Percentiles rank a stretch among this genome's conserved stretches.
Evolutionary conservation across 306 rosid genomes (phyloP).

Genomic region (Cajanus cajan): DNA sequence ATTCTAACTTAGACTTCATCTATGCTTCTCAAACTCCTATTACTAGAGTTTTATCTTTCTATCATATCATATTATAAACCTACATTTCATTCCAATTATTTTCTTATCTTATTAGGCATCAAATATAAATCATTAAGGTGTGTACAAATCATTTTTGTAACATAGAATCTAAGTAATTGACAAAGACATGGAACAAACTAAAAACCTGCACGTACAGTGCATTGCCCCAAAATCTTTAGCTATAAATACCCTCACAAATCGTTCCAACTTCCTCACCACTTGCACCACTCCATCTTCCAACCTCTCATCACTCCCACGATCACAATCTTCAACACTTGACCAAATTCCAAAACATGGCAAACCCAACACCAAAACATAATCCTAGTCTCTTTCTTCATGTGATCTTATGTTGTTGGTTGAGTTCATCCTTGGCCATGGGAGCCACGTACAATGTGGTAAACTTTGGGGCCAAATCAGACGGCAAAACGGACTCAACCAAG

Average conservation of each 20-base stretch:
- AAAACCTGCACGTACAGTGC: background rate
- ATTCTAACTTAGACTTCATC: no score
- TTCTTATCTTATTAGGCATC: no score
- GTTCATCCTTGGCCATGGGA: background rate
- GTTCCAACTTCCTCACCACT: conserved; percentile 25
- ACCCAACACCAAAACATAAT: background rate
- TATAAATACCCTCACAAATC: conserved; percentile 38
- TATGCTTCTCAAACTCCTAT: no score
- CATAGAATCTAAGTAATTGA: background rate
- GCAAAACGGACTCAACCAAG: conserved; percentile 46
- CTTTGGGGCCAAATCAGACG: conserved; percentile 54
- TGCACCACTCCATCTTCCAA: conserved; percentile 16
- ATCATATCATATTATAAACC: no score
- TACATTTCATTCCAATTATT: no score
- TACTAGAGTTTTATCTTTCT: no score
- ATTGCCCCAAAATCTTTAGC: background rate
- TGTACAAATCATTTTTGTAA: no score
- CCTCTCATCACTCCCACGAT: background rate
- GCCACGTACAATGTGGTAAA: conserved; percentile 36
- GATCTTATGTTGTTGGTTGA: background rate
- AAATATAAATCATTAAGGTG: no score
- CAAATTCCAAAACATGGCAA: background rate
- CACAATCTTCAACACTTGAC: background rate
- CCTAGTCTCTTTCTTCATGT: background rate
- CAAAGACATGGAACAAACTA: background rate